Percentiles rank a stretch among this genome's conserved stretches.
Conservation (phyloP, 148 eudicot species). For the Agrostemma githago region DNA sequence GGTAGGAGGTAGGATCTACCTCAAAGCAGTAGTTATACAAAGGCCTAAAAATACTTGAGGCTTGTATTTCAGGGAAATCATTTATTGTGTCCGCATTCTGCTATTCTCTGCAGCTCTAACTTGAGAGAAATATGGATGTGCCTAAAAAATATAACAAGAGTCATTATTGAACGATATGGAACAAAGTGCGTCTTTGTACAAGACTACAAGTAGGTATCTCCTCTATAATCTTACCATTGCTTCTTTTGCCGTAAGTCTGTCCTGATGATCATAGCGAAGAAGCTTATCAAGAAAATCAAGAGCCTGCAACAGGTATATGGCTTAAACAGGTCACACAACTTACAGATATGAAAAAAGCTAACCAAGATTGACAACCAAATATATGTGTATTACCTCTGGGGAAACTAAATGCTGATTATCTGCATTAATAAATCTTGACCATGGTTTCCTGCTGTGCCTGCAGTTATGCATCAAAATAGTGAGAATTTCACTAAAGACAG, state of each 20-base stretch:
- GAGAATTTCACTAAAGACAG: neutral
- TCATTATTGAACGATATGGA: neutral
- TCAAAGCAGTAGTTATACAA: conserved; percentile 9
- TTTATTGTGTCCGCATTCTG: conserved; percentile 74
- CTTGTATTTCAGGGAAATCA: neutral
- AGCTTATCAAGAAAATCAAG: conserved; percentile 96
- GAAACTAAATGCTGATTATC: conserved; percentile 97
- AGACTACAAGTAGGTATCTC: neutral
- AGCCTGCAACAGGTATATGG: conserved; percentile 49
- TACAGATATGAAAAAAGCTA: neutral
- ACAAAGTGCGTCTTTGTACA: neutral
- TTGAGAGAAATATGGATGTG: conserved; percentile 83
- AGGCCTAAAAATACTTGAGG: conserved; percentile 10
- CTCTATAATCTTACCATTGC: conserved; percentile 63
- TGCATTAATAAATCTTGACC: conserved; percentile 86
- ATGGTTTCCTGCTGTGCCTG: conserved; percentile 97
- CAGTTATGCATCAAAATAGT: conserved; percentile 2
- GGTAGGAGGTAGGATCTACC: conserved; percentile 1
- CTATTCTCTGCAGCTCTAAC: conserved; percentile 92
- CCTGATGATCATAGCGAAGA: conserved; percentile 97
- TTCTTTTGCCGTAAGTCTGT: conserved; percentile 91
- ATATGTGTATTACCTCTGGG: conserved; percentile 58
- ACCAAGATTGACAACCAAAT: neutral
- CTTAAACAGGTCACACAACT: conserved; percentile 11
- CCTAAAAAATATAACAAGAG: conserved; percentile 29